These are phyloP conservation scores for Silene uniflora DNA, from an alignment of 148 eudicot genomes.

Conservation along the genomic window DNA sequence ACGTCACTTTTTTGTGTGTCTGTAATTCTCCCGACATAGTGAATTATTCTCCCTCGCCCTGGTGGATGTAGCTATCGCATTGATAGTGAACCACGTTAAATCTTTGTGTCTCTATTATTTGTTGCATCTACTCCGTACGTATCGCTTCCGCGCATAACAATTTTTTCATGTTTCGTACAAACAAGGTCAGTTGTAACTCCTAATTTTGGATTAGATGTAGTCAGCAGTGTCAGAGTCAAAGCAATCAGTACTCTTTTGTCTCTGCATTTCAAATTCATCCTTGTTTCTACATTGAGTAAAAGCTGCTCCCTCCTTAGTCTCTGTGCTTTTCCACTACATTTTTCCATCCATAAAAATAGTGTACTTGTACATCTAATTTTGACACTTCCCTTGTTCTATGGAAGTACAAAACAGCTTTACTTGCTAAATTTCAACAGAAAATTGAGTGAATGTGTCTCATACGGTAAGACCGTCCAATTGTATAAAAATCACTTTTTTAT, in stretches of 20 bases:
- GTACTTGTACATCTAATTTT: neutral
- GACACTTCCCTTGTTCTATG: neutral
- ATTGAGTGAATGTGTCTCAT: too few species aligned
- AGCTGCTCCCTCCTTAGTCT: neutral
- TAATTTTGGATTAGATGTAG: neutral
- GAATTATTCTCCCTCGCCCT: too few species aligned
- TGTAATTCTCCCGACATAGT: too few species aligned
- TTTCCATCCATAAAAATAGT: neutral
- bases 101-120: too few species aligned
- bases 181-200: neutral
- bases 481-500: neutral
- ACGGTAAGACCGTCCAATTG: too few species aligned
- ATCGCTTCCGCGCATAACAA: too few species aligned
- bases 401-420: neutral
- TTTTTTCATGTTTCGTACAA: neutral
- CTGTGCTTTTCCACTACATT: neutral
- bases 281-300: neutral
- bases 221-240: slow-evolving; percentile 6
- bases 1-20: too few species aligned
- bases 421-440: neutral
- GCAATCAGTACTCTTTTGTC: neutral
- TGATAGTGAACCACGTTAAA: too few species aligned
- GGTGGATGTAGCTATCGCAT: too few species aligned
- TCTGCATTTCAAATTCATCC: neutral
- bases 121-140: too few species aligned